Evolutionary conservation across 2,329 filamentous ascomycete genomes (phyloP).

Genomic region (Aspergillus novoparasiticus): DNA sequence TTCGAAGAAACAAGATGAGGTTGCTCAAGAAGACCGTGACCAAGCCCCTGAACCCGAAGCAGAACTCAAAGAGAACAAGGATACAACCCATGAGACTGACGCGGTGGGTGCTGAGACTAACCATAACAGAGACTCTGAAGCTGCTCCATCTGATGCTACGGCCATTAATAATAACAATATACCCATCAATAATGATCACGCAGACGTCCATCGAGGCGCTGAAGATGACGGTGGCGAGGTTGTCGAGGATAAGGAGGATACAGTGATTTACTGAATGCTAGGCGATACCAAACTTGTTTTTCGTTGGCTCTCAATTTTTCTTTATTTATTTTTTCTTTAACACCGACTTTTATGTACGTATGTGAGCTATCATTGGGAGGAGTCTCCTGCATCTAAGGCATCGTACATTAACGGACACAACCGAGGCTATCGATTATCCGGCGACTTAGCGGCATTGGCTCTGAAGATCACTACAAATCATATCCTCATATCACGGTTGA

Average conservation of each 20-base stretch:
- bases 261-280: slow-evolving; percentile 75
- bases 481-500: not conserved
- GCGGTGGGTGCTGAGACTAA: slow-evolving; percentile 28
- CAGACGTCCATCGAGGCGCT: slow-evolving; percentile 49
- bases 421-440: slow-evolving; percentile 19
- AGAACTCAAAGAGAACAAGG: slow-evolving; percentile 30
- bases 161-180: slow-evolving; percentile 30
- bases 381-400: not conserved
- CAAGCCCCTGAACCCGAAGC: slow-evolving; percentile 21
- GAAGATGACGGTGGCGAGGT: slow-evolving; percentile 76
- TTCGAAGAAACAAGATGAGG: slow-evolving; percentile 9
- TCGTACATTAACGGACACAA: slow-evolving; percentile 6
- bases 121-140: slow-evolving; percentile 18
- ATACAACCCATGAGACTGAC: slow-evolving; percentile 49
- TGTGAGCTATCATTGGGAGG: slow-evolving; percentile 3
- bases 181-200: slow-evolving; percentile 40
- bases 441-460: slow-evolving; percentile 3
- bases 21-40: slow-evolving; percentile 21
- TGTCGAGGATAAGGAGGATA: slow-evolving; percentile 83
- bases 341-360: not conserved
- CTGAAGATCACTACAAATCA: slow-evolving; percentile 10
- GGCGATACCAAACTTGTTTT: not conserved
- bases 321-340: not conserved
- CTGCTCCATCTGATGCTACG: slow-evolving; percentile 24
- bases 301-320: slow-evolving; percentile 6